Base-by-base conservation (phyloP, 768 basidiomycete species). In the Mycena leptocephala region DNA sequence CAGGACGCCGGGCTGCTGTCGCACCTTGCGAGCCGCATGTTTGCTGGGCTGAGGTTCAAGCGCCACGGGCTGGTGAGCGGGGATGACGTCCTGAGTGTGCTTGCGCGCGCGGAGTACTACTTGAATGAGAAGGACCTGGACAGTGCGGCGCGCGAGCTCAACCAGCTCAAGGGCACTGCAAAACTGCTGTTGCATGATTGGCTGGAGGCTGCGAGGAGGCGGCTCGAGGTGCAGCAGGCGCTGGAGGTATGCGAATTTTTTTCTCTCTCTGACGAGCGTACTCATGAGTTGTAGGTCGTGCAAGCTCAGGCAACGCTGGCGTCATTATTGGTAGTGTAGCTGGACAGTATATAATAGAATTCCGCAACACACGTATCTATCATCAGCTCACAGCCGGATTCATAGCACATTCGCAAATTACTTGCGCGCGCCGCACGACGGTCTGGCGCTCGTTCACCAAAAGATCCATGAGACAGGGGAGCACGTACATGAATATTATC, bases 61-160 rank as follows among this genome's bases (percentile, higher is more conserved):
- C 89, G 95, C 76, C 92, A 93, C 22, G 97, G 97, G 0, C 87
- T 95, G 64, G 94, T 93, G 18, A 87, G 92, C 48, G 97, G 97
- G 3, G 86, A 91, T 67, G 98, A 99, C 82, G 95, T 97, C 37
- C 86, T 96, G 70, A 96, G 95, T 80, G 94, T 96, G 70, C 83
- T 99, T 41, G 93, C 97, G 5, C 88, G 98, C 61, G 97, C 97
- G 7, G 96, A 98, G 86, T 93, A 95, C 83, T 91, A 95, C 83
- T 85, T 99, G 82, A 94, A 94, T 75, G 96, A 97, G 87, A 97
- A 98, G 88, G 96, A 99, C 81, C 85, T 99, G 73, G 98, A 97
- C 79, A 90, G 88, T 78, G 98, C 98, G 24, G 88, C 97, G 41
- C 89, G 98, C 69, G 97, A 99, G 85, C 88, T 99, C 33, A 99